Conservation (phyloP, 2,329 filamentous ascomycete species). For the Sclerotinia subarctica region DNA sequence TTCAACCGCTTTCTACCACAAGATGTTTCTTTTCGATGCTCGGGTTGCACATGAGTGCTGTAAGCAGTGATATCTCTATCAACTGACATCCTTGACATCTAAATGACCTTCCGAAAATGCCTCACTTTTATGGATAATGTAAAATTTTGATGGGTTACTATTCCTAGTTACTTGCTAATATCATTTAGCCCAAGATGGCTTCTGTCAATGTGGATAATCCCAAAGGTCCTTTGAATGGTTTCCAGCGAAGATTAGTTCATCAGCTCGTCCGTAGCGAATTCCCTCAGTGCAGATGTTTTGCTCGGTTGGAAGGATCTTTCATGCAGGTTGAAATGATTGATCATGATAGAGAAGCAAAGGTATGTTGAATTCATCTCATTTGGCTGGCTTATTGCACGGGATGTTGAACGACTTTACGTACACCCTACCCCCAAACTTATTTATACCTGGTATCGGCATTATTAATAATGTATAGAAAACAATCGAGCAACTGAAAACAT, state of each 20-base stretch:
- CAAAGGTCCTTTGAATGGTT: constrained; percentile 48
- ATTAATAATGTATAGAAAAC: constrained; percentile 10
- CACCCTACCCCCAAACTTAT: neutral
- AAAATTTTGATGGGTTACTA: neutral
- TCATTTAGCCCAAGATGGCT: constrained; percentile 29
- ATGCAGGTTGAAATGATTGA: constrained; percentile 37
- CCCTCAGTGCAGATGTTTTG: constrained; percentile 37
- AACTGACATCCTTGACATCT: neutral
- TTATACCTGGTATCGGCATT: no score
- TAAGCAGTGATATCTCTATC: neutral
- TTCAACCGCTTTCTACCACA: neutral
- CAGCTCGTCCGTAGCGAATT: constrained; percentile 64
- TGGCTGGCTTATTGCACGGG: neutral
- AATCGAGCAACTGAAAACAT: constrained; percentile 9
- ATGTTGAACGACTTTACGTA: neutral
- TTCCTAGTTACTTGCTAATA: neutral
- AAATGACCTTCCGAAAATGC: neutral
- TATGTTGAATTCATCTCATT: constrained; percentile 18
- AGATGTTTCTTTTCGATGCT: neutral
- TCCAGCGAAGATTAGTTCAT: constrained; percentile 63
- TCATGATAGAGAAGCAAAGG: constrained; percentile 30
- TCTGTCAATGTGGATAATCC: constrained; percentile 47
- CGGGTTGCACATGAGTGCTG: neutral
- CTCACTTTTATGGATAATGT: neutral
- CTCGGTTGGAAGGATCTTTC: constrained; percentile 31